Percentiles rank a stretch among this genome's conserved stretches.
Evolutionary conservation across 805 yeast genomes (phyloP).

Genomic region (Wickerhamomyces mucosus): DNA sequence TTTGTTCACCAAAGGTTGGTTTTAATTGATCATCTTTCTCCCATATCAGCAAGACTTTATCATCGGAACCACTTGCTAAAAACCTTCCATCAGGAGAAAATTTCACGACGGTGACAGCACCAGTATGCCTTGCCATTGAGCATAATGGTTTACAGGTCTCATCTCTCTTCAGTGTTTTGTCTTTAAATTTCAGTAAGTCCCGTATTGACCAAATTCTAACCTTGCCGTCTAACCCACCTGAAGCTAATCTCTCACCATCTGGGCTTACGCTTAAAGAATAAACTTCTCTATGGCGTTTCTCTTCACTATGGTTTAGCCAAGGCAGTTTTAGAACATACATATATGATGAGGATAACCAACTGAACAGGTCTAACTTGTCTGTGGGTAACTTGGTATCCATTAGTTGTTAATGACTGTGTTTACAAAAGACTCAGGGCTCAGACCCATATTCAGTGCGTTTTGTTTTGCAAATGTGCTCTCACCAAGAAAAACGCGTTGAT

Average conservation of each 20-base stretch:
- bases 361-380: too few relatives aligned
- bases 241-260: slow-evolving; percentile 78
- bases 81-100: slow-evolving; percentile 90
- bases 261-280: slow-evolving; percentile 75
- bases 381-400: too few relatives aligned
- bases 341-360: too few relatives aligned
- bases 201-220: slow-evolving; percentile 80
- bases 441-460: too few relatives aligned
- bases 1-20: slow-evolving; percentile 65
- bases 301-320: slow-evolving; percentile 72
- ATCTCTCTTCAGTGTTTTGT: slow-evolving; percentile 20
- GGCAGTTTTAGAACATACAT: slow-evolving; percentile 65
- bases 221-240: slow-evolving; percentile 92
- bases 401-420: too few relatives aligned
- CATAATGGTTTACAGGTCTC: slow-evolving; percentile 52
- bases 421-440: too few relatives aligned
- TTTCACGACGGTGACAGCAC: slow-evolving; percentile 89
- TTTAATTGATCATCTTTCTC: slow-evolving; percentile 65
- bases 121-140: slow-evolving; percentile 91
- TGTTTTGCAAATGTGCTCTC: too few relatives aligned
- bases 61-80: slow-evolving; percentile 93
- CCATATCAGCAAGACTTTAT: slow-evolving; percentile 85
- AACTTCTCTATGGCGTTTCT: slow-evolving; percentile 70
- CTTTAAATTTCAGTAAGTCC: slow-evolving; percentile 33
- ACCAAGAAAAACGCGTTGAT: too few relatives aligned